phyloP scores from a whole-genome alignment of 352 stramenopile species.

The Phytophthora cryptogea region DNA sequence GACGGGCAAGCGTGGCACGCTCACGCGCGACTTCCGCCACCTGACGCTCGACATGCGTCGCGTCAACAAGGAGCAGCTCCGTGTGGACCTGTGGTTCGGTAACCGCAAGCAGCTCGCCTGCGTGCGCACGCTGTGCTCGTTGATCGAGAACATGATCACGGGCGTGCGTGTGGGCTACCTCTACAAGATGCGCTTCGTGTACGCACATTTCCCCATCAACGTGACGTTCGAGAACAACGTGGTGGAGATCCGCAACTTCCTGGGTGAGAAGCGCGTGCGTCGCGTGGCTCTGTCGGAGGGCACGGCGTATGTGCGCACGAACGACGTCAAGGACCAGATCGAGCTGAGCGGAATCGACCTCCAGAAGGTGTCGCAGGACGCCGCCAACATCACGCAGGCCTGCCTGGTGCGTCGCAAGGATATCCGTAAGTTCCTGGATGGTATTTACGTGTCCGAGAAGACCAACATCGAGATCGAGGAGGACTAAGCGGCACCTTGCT shows the following conservation, averaged over 20 bases:
- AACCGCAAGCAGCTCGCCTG: slow-evolving; percentile 98
- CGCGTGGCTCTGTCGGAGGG: slow-evolving; percentile 93
- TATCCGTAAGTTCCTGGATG: slow-evolving; percentile 99
- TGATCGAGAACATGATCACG: slow-evolving; percentile 99
- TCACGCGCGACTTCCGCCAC: slow-evolving; percentile 98
- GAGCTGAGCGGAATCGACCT: slow-evolving; percentile 98
- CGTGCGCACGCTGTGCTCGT: slow-evolving; percentile 97
- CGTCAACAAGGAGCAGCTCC: slow-evolving; percentile 92
- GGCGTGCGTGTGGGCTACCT: slow-evolving; percentile 97
- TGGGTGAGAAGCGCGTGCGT: slow-evolving; percentile 99
- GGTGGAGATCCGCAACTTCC: slow-evolving; percentile 99
- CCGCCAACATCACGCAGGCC: slow-evolving; percentile 85
- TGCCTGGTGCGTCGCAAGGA: slow-evolving; percentile 88
- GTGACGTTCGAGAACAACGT: slow-evolving; percentile 93
- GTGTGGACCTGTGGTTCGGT: slow-evolving; percentile 99
- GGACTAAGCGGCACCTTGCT: slow-evolving; percentile 44
- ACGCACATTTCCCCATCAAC: slow-evolving; percentile 99
- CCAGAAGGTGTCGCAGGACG: slow-evolving; percentile 94
- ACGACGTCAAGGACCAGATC: slow-evolving; percentile 99
- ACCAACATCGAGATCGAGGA: slow-evolving; percentile 76
- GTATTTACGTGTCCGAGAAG: slow-evolving; percentile 99
- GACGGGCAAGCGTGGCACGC: slow-evolving; percentile 94
- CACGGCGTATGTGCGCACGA: slow-evolving; percentile 94
- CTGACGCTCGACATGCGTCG: slow-evolving; percentile 95
- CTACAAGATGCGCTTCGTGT: slow-evolving; percentile 99